Evolutionary conservation across 2,329 filamentous ascomycete species (phyloP).

Genomic region (Cucurbitaria berberidis): DNA sequence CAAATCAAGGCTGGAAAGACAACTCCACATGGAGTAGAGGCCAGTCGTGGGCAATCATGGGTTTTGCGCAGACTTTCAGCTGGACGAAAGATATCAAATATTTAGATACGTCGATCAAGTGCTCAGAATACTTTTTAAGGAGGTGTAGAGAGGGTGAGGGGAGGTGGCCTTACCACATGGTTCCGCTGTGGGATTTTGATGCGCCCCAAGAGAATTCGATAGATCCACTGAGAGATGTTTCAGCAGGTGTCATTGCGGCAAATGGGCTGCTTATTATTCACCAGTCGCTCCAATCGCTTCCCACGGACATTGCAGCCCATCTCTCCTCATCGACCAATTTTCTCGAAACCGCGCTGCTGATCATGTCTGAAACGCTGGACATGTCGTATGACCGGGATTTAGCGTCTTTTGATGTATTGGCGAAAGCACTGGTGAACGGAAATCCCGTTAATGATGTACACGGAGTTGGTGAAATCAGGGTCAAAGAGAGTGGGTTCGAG

Average conservation of each 20-base stretch:
- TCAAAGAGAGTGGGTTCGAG: conserved; percentile 46
- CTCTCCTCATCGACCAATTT: conserved; percentile 9
- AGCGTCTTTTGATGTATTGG: conserved; percentile 26
- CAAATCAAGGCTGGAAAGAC: conserved; percentile 56
- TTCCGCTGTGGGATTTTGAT: conserved; percentile 61
- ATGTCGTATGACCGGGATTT: conserved; percentile 39
- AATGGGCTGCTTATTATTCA: conserved; percentile 52
- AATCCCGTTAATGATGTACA: not conserved
- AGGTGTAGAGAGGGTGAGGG: conserved; percentile 46
- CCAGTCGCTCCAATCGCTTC: conserved; percentile 38
- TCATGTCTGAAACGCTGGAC: conserved; percentile 36
- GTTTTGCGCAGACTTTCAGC: conserved; percentile 55
- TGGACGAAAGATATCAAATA: conserved; percentile 56
- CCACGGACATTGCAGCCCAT: not conserved
- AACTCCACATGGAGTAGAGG: conserved; percentile 56
- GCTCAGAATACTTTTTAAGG: conserved; percentile 56
- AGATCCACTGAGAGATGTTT: conserved; percentile 47
- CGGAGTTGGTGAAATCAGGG: conserved; percentile 19
- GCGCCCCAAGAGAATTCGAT: conserved; percentile 50
- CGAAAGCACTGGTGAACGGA: conserved; percentile 22
- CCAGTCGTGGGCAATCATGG: conserved; percentile 58
- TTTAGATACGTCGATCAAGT: conserved; percentile 52
- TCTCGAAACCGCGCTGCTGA: conserved; percentile 24
- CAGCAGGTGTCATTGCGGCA: conserved; percentile 51
- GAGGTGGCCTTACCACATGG: conserved; percentile 36